These are phyloP conservation scores for Candida freyschussii DNA, from an alignment of 1,139 yeast genomes.

Conservation along the genomic window DNA sequence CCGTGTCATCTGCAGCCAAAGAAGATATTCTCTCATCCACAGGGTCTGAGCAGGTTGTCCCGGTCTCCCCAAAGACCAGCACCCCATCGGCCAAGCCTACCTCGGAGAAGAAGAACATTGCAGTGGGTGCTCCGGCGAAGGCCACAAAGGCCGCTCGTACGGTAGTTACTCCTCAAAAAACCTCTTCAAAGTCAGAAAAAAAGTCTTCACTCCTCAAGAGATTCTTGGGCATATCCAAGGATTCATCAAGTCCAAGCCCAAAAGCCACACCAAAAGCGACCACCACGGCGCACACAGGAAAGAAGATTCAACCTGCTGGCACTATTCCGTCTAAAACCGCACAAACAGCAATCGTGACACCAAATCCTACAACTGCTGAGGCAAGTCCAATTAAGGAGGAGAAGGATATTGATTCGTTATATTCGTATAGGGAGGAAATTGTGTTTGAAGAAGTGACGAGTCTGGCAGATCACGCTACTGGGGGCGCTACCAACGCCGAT, in stretches of 20 bases:
- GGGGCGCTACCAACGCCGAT: background rate
- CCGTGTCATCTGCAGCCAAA: too few species aligned
- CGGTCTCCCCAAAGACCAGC: constrained; percentile 2
- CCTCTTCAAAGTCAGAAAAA: too few species aligned
- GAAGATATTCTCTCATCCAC: too few species aligned
- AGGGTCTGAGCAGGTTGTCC: too few species aligned
- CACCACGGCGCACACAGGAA: too few species aligned
- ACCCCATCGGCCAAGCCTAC: constrained; percentile 3
- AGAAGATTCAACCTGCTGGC: too few species aligned
- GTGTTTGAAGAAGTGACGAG: constrained; percentile 13
- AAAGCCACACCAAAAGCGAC: constrained; percentile 5
- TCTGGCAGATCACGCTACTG: background rate
- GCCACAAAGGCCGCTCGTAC: background rate
- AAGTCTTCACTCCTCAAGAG: constrained; percentile 10
- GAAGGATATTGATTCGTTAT: constrained; percentile 11
- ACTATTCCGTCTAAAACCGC: background rate
- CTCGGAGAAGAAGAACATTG: too few species aligned
- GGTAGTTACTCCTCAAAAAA: too few species aligned
- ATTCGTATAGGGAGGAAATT: constrained; percentile 17
- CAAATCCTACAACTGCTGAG: constrained; percentile 2
- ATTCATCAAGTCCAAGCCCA: constrained; percentile 6
- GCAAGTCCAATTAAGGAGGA: constrained; percentile 7
- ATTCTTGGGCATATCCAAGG: constrained; percentile 6
- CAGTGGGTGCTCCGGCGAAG: constrained; percentile 2
- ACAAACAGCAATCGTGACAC: background rate